Percentiles rank a stretch among this genome's conserved stretches.
Conservation (phyloP, 148 eudicot genomes). For the Fagopyrum tataricum region DNA sequence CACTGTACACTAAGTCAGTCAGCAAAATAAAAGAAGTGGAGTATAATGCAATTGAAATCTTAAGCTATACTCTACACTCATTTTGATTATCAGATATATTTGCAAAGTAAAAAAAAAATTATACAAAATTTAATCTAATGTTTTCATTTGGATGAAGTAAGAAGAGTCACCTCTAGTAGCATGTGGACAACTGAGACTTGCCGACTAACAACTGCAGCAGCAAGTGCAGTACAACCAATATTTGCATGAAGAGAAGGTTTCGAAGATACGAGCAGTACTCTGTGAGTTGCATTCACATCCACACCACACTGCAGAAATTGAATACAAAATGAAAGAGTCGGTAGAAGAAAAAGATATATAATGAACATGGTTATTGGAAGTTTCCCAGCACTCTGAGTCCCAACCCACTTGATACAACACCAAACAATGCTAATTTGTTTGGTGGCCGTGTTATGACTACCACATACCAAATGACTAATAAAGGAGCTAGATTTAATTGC, state of each 20-base stretch:
- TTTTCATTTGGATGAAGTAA: too few relatives aligned
- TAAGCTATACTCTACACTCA: background rate
- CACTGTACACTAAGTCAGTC: background rate
- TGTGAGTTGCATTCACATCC: slow-evolving; percentile 51
- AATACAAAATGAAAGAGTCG: background rate
- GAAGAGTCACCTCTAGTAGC: slow-evolving; percentile 53
- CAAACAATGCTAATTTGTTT: too few relatives aligned
- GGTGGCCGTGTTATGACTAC: too few relatives aligned
- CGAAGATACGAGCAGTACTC: slow-evolving; percentile 67
- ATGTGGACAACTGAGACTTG: slow-evolving; percentile 63
- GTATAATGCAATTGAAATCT: background rate
- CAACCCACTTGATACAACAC: too few relatives aligned
- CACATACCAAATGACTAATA: too few relatives aligned
- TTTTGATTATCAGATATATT: background rate
- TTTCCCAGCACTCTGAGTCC: too few relatives aligned
- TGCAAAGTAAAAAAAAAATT: background rate
- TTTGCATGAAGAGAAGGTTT: slow-evolving; percentile 74
- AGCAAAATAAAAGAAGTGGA: background rate
- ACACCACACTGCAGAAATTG: slow-evolving; percentile 52
- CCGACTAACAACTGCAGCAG: slow-evolving; percentile 75
- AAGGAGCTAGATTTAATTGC: background rate
- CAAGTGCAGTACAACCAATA: slow-evolving; percentile 61
- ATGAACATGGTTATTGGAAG: background rate
- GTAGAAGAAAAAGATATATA: background rate
- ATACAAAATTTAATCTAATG: too few relatives aligned